phyloP scores from a whole-genome alignment of 176 grass and related monocot genomes.

The Eragrostis curvula region DNA sequence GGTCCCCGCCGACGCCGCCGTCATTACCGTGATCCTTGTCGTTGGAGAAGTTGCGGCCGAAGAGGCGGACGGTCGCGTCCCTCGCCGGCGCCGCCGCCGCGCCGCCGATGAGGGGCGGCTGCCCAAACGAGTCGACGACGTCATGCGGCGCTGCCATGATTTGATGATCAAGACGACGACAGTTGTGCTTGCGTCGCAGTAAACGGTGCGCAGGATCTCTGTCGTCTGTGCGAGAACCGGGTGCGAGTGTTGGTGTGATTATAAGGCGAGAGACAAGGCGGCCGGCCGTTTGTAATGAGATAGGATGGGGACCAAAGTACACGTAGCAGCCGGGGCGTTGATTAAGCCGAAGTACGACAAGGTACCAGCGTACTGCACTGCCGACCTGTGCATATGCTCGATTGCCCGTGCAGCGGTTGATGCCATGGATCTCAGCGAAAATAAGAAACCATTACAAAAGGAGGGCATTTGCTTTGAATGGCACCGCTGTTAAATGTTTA shows the following conservation, averaged over 20 bases:
- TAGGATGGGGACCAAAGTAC: conserved; percentile 25
- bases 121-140: conserved; percentile 68
- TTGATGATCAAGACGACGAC: background rate
- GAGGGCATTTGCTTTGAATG: background rate
- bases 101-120: conserved; percentile 46
- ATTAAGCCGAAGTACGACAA: conserved; percentile 33
- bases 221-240: background rate
- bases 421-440: background rate
- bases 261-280: conserved; percentile 29
- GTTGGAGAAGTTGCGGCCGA: conserved; percentile 79
- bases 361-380: conserved; percentile 29
- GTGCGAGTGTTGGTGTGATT: conserved; percentile 29
- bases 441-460: too few relatives aligned
- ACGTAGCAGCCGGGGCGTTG: conserved; percentile 23
- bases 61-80: conserved; percentile 71
- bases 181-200: background rate
- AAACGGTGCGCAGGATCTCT: background rate
- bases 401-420: conserved; percentile 16
- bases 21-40: background rate
- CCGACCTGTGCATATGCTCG: conserved; percentile 19
- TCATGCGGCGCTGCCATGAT: conserved; percentile 48
- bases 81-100: background rate
- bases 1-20: background rate
- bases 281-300: conserved; percentile 6
- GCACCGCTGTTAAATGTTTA: background rate